phyloP scores from a whole-genome alignment of 257 asterid species.

The Capsicum chinense region DNA sequence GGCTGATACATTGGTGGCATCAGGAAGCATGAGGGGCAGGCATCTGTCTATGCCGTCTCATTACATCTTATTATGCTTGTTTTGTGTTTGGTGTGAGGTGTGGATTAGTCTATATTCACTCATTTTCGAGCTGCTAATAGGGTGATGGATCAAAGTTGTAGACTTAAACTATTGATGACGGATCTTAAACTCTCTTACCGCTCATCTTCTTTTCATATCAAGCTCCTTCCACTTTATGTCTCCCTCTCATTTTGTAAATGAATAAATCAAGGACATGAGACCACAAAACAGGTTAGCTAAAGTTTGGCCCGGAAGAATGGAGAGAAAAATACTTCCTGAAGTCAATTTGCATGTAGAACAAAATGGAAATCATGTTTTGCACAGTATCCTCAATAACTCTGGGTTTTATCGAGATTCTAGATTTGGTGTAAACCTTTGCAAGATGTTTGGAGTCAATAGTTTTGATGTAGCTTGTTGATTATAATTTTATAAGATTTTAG shows the following conservation, averaged over 20 bases:
- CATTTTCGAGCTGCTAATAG: background rate
- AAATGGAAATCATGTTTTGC: background rate
- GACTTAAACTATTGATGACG: background rate
- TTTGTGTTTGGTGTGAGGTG: background rate
- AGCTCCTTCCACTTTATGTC: background rate
- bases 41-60: no score
- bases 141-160: background rate
- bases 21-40: no score
- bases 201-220: background rate
- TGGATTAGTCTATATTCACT: background rate
- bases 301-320: background rate
- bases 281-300: background rate
- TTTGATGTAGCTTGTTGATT: background rate
- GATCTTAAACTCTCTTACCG: background rate
- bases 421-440: constrained; percentile 1
- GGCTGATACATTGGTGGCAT: no score
- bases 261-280: background rate
- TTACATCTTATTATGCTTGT: no score
- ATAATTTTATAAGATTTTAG: background rate
- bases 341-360: background rate
- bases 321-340: background rate
- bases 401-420: constrained; percentile 12
- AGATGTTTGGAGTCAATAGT: background rate
- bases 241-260: background rate
- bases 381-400: background rate